A percentile compares a stretch with the other conserved stretches of the same genome.
These are phyloP conservation scores for Diversispora eburnea DNA, from an alignment of 192 early-diverging fungal species.

Conservation along the genomic window DNA sequence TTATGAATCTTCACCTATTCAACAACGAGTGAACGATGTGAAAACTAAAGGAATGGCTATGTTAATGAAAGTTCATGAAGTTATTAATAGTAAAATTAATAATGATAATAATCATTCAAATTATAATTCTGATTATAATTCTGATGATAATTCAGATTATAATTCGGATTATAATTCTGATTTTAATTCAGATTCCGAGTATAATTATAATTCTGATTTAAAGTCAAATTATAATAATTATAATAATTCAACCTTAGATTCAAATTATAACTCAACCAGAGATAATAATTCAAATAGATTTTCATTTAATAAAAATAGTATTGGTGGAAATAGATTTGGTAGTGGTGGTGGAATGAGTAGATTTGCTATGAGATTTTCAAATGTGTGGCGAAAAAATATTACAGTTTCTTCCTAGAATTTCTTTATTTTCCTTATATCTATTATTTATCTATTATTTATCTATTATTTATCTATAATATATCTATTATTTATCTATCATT, in stretches of 20 bases:
- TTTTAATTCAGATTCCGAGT: too few relatives aligned
- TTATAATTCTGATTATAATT: too few relatives aligned
- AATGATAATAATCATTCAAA: neutral
- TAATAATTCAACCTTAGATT: too few relatives aligned
- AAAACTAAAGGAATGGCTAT: constrained; percentile 12
- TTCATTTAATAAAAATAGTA: neutral
- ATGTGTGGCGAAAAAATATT: constrained; percentile 17
- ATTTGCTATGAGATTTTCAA: constrained; percentile 14
- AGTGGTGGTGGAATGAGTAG: constrained; percentile 1
- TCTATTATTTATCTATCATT: too few relatives aligned
- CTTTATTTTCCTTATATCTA: too few relatives aligned
- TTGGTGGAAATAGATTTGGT: neutral
- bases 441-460: too few relatives aligned
- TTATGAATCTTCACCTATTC: neutral
- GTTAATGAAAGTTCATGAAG: constrained; percentile 13
- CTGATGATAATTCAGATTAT: too few relatives aligned
- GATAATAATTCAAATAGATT: neutral
- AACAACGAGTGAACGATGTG: constrained; percentile 7
- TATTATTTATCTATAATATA: too few relatives aligned
- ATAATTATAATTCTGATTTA: too few relatives aligned
- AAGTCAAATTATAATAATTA: too few relatives aligned
- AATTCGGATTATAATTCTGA: too few relatives aligned
- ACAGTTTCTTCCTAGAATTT: neutral
- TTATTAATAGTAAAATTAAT: neutral
- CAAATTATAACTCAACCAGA: too few relatives aligned